Percentiles rank a stretch among this genome's conserved stretches.
phyloP scores from a whole-genome alignment of 768 basidiomycete species.

The Leccinum barrowsii region DNA sequence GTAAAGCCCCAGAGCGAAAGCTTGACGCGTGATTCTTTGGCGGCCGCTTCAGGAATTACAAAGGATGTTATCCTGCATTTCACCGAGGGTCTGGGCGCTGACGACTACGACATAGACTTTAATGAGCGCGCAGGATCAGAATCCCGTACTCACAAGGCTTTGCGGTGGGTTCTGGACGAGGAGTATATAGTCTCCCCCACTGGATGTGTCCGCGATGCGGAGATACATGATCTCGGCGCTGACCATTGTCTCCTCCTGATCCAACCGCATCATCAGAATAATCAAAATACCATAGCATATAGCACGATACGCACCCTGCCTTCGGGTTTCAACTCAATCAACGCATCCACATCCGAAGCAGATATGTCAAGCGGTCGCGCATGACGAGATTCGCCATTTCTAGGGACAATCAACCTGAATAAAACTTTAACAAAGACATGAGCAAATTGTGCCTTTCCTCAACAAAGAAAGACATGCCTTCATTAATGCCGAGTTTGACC shows the following conservation, averaged over 20 bases:
- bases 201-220: conserved; percentile 46
- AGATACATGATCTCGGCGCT: conserved; percentile 63
- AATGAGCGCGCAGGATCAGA: neutral
- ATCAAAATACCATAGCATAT: neutral
- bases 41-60: conserved; percentile 50
- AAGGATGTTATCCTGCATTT: conserved; percentile 68
- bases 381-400: conserved; percentile 29
- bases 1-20: conserved; percentile 63
- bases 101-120: conserved; percentile 33
- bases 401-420: conserved; percentile 49
- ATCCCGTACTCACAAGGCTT: conserved; percentile 47
- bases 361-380: conserved; percentile 52
- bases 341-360: conserved; percentile 58
- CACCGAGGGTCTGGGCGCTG: conserved; percentile 47
- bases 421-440: conserved; percentile 25
- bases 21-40: conserved; percentile 79
- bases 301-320: conserved; percentile 52
- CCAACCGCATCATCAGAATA: conserved; percentile 4
- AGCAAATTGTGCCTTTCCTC: neutral
- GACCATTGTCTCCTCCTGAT: conserved; percentile 67
- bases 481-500: conserved; percentile 46
- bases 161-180: conserved; percentile 55
- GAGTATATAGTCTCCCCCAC: conserved; percentile 35
- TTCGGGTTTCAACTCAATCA: conserved; percentile 66
- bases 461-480: conserved; percentile 32